A percentile compares a stretch with the other conserved stretches of the same genome.
phyloP scores from a whole-genome alignment of 140 eudicot genomes.

The Flaveria floridana region DNA sequence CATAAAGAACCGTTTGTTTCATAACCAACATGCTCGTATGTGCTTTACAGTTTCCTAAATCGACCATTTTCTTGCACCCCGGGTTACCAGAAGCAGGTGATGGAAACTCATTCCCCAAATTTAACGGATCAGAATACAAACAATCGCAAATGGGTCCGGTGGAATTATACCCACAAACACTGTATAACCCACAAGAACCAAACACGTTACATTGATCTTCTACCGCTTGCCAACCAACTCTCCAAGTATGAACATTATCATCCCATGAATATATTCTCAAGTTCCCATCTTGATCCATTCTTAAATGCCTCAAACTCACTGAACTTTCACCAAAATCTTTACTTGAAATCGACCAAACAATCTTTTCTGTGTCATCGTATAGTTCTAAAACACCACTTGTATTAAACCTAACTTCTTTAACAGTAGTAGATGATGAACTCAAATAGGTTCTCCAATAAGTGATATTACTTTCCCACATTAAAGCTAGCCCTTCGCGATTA shows the following conservation, averaged over 20 bases:
- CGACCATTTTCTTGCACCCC: slow-evolving; percentile 67
- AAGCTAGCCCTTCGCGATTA: slow-evolving; percentile 49
- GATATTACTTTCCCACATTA: slow-evolving; percentile 75
- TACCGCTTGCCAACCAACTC: slow-evolving; percentile 80
- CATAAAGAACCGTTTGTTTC: slow-evolving; percentile 63
- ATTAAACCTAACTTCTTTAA: slow-evolving; percentile 58
- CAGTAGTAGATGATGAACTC: slow-evolving; percentile 32
- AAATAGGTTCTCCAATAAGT: slow-evolving; percentile 61
- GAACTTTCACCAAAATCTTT: slow-evolving; percentile 62
- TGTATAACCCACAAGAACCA: slow-evolving; percentile 73
- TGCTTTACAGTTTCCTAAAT: slow-evolving; percentile 61
- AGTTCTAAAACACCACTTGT: slow-evolving; percentile 59
- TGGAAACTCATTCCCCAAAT: slow-evolving; percentile 17
- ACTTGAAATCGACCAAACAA: slow-evolving; percentile 58
- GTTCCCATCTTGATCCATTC: slow-evolving; percentile 79
- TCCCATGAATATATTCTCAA: slow-evolving; percentile 79
- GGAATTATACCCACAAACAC: slow-evolving; percentile 67
- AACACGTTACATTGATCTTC: slow-evolving; percentile 71
- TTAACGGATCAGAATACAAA: slow-evolving; percentile 40
- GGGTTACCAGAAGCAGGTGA: slow-evolving; percentile 38
- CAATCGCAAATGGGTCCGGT: slow-evolving; percentile 59
- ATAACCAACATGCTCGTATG: slow-evolving; percentile 62
- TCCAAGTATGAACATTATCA: slow-evolving; percentile 38
- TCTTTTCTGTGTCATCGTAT: slow-evolving; percentile 35
- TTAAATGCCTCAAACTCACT: slow-evolving; percentile 55